A percentile compares a stretch with the other conserved stretches of the same genome.
These are phyloP conservation scores for Boletus reticulatus DNA, from an alignment of 768 basidiomycete genomes.

Conservation along the genomic window DNA sequence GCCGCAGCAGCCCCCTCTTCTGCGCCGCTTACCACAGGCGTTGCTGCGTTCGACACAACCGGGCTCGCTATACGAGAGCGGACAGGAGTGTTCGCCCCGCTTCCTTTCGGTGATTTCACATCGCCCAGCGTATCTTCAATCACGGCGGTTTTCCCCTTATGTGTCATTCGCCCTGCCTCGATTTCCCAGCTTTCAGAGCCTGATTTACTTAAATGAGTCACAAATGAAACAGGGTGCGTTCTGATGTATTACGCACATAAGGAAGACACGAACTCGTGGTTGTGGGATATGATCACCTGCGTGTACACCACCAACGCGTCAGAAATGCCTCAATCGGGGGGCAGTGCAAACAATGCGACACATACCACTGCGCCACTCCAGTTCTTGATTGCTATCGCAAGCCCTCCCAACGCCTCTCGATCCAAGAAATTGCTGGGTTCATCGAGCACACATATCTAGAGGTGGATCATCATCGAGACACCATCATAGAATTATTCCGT, in stretches of 20 bases:
- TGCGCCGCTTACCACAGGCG: conserved; percentile 77
- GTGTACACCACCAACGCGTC: conserved; percentile 15
- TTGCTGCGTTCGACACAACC: conserved; percentile 63
- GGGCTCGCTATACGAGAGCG: conserved; percentile 72
- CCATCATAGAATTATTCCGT: not conserved
- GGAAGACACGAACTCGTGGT: conserved; percentile 81
- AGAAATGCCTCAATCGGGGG: conserved; percentile 12
- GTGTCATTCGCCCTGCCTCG: conserved; percentile 78
- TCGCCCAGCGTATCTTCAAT: conserved; percentile 84
- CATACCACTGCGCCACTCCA: conserved; percentile 88
- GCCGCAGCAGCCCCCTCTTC: conserved; percentile 49
- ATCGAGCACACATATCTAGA: conserved; percentile 65
- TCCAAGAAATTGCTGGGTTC: conserved; percentile 98
- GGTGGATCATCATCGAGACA: not conserved
- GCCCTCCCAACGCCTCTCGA: conserved; percentile 90
- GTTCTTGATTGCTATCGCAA: conserved; percentile 92
- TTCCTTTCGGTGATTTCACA: conserved; percentile 65
- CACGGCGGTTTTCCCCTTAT: conserved; percentile 83
- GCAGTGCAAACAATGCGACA: conserved; percentile 13
- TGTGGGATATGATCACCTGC: conserved; percentile 95
- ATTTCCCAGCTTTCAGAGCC: conserved; percentile 96
- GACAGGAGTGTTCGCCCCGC: conserved; percentile 67
- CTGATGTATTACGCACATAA: conserved; percentile 55
- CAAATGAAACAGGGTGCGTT: conserved; percentile 10
- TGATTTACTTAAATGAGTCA: conserved; percentile 29